Percentiles rank a stretch among this genome's conserved stretches.
Conservation (phyloP, 176 grass and related monocot species). For the Olyra latifolia region DNA sequence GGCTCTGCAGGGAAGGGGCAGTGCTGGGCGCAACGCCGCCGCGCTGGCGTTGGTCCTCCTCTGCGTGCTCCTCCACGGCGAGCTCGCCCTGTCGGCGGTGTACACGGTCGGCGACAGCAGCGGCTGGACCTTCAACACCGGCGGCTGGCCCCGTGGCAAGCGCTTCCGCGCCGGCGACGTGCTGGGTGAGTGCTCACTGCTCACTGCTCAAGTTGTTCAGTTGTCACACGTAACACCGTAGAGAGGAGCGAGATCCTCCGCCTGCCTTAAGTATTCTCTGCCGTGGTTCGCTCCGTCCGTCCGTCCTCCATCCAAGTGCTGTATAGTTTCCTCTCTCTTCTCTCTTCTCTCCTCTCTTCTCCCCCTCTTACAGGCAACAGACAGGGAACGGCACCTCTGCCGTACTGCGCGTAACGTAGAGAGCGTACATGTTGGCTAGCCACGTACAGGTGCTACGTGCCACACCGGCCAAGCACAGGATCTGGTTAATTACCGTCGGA, state of each 20-base stretch:
- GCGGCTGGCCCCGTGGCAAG: conserved; percentile 62
- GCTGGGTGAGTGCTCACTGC: conserved; percentile 50
- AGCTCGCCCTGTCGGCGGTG: conserved; percentile 59
- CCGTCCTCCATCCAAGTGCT: no score
- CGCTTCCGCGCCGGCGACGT: conserved; percentile 80
- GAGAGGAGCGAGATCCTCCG: no score
- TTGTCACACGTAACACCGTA: neutral
- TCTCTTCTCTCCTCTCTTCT: no score
- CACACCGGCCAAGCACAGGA: neutral
- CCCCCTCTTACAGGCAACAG: no score
- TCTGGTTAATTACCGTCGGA: neutral
- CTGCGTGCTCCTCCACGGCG: conserved; percentile 69
- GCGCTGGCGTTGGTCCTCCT: conserved; percentile 46
- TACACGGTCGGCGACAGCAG: conserved; percentile 70
- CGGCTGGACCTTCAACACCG: conserved; percentile 65
- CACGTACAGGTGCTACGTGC: neutral
- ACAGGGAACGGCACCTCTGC: no score
- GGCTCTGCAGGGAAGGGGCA: conserved; percentile 83
- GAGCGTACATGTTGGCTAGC: no score
- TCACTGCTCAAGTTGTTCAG: neutral
- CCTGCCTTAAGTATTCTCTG: no score
- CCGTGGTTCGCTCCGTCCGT: no score
- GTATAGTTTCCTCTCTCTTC: no score
- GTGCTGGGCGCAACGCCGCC: conserved; percentile 40
- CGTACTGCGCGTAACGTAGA: no score